Evolutionary conservation across 108 stramenopile genomes (phyloP).

Genomic region (Fistulifera pelliculosa): DNA sequence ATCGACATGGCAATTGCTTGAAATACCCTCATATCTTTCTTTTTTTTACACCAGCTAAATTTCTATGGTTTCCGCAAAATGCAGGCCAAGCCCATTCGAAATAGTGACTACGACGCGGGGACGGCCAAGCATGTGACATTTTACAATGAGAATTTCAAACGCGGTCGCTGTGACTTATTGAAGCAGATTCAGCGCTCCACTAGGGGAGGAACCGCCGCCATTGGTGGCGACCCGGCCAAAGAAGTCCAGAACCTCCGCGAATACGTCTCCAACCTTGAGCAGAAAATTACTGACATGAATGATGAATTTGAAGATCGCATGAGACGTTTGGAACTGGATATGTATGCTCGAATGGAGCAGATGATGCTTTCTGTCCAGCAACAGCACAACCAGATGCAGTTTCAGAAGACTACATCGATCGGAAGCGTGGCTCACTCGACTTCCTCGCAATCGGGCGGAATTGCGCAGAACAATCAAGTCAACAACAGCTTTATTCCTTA

Average conservation of each 20-base stretch:
- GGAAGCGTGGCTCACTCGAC: constrained; percentile 2
- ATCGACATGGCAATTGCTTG: constrained; percentile 7
- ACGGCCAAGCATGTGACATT: constrained; percentile 83
- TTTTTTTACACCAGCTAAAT: constrained; percentile 33
- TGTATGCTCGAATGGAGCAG: constrained; percentile 58
- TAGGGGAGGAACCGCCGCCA: constrained; percentile 40
- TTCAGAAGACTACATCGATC: constrained; percentile 2
- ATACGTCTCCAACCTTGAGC: constrained; percentile 45
- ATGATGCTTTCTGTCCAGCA: constrained; percentile 55
- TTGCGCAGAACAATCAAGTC: no score
- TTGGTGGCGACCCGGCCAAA: constrained; percentile 35
- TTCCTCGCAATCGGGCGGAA: background rate
- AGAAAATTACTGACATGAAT: constrained; percentile 28
- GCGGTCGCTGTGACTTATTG: constrained; percentile 67
- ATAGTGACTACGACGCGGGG: constrained; percentile 64
- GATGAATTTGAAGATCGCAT: constrained; percentile 36
- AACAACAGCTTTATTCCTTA: background rate
- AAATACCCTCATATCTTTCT: constrained; percentile 18
- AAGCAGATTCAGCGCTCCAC: constrained; percentile 77
- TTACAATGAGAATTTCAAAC: constrained; percentile 83
- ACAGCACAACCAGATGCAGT: constrained; percentile 20
- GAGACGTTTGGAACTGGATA: constrained; percentile 43
- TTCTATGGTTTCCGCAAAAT: constrained; percentile 83
- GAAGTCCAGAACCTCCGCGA: constrained; percentile 58
- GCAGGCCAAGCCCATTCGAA: constrained; percentile 80